Base-by-base conservation (phyloP, 2,329 filamentous ascomycete species). In the Huntiella omanensis region DNA sequence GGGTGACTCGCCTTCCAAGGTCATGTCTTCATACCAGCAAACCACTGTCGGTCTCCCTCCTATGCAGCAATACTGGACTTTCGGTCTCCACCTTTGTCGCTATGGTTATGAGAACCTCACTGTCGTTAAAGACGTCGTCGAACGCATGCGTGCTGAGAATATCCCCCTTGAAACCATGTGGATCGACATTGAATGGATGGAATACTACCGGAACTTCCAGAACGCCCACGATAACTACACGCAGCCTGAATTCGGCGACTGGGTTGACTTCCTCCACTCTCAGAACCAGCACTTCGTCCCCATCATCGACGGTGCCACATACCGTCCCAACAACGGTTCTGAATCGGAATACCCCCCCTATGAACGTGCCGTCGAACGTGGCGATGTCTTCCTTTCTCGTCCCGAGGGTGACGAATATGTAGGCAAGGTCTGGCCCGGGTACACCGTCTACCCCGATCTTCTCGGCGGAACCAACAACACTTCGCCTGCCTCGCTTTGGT, bases 31-130 rank as follows among this genome's bases (percentile, higher is more conserved):
- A 35, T 91, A 88, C 56, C 77, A 83, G 51, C 60, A 63, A 48
- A 76, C 71, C 45, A 71, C 77, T 1, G 65, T 79, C 44, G 83
- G 83, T 0, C 63, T 83, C 4, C 83, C 83, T 1, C 77, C 77
- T 0, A 77, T 88, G 74, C 80, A 87, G 56, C 77, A 82, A 53
- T 91, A 91, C 62, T 88, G 75, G 68, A 75, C 78, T 0, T 75
- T 92, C 50, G 85, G 85, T 1, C 88, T 71, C 57, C 84, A 92
- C 53, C 83, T 92, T 57, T 88, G 83, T 54, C 54, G 57, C 45
- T 59, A 83, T 77, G 84, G 83, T 1, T 91, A 91, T 57, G 64
- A 69, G 35, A 84, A 83, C 54, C 85, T 80, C 75, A 71, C 73
- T 1, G 67, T 74, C 22, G 56, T 84, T 3, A 69, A 79, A 51